Evolutionary conservation across 2,329 filamentous ascomycete genomes (phyloP), one percentile per base, ranked within the genome.

Genomic region (Thielaviopsis musarum): DNA sequence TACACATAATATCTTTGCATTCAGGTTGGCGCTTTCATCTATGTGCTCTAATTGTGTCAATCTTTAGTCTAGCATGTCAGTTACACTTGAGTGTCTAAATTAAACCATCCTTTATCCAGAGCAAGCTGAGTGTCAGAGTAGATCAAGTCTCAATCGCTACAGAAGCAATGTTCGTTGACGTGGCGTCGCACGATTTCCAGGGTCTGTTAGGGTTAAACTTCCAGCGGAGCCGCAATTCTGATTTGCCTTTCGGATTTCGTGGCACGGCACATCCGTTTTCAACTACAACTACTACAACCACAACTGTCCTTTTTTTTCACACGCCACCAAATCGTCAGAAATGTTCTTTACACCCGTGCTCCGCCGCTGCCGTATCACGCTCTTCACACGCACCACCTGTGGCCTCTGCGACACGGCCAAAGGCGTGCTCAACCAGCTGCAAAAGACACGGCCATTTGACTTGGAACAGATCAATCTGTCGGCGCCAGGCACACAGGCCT

Each of bases 361-460:
- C 3, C 66, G 81, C 49, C 77, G 77, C 30, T 81, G 77, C 67
- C 78, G 84, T 61, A 83, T 91, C 66, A 91, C 87, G 0, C 75
- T 91, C 34, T 91, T 91, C 70, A 88, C 83, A 2, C 80, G 87
- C 51, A 74, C 80, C 41, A 83, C 83, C 62, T 91, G 87, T 69
- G 81, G 81, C 0, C 76, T 91, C 3, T 91, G 87, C 67, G 75
- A 75, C 22, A 76, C 83, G 57, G 87, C 86, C 5, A 87, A 84
- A 67, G 74, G 75, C 6, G 83, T 85, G 1, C 74, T 91, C 24
- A 79, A 86, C 60, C 68, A 67, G 62, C 54, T 64, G 52, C 61
- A 62, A 53, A 59, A 59, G 30, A 70, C 72, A 28, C 74, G 83
- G 26, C 83, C 83, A 0, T 88, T 91, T 69, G 76, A 76, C 19